Evolutionary conservation across 768 basidiomycete genomes (phyloP).

Genomic region (Calocybe indica): DNA sequence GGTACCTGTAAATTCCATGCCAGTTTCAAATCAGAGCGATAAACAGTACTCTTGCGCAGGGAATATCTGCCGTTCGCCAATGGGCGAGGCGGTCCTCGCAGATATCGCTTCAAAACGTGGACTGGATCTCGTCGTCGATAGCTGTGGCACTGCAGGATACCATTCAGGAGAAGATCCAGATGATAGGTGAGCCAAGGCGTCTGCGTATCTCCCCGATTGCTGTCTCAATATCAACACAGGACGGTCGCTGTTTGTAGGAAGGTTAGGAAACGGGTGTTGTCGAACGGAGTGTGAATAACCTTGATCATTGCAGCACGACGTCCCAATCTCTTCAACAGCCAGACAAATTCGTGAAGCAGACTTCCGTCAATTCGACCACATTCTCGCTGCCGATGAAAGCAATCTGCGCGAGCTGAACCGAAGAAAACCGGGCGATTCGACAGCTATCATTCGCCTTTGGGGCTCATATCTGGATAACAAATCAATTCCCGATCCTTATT

Average conservation of each 20-base stretch:
- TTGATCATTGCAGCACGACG: slow-evolving; percentile 44
- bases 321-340: slow-evolving; percentile 66
- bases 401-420: slow-evolving; percentile 62
- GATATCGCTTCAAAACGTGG: slow-evolving; percentile 63
- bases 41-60: slow-evolving; percentile 27
- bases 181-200: slow-evolving; percentile 43
- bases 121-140: slow-evolving; percentile 68
- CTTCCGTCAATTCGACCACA: slow-evolving; percentile 73
- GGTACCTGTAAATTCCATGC: slow-evolving; percentile 18
- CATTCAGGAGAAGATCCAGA: slow-evolving; percentile 84
- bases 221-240: slow-evolving; percentile 17
- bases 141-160: slow-evolving; percentile 81
- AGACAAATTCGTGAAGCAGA: slow-evolving; percentile 64
- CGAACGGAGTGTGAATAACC: background rate
- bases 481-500: slow-evolving; percentile 84
- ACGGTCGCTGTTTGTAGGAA: slow-evolving; percentile 67
- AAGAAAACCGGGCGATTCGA: slow-evolving; percentile 42
- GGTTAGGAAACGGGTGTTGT: slow-evolving; percentile 28
- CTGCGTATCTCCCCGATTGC: too few relatives aligned
- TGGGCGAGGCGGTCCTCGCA: slow-evolving; percentile 84
- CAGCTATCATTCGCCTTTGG: slow-evolving; percentile 71
- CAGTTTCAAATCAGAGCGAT: background rate
- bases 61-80: slow-evolving; percentile 87
- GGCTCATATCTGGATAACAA: slow-evolving; percentile 69
- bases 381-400: slow-evolving; percentile 77